Percentiles rank a stretch among this genome's conserved stretches.
Evolutionary conservation across 1,139 yeast genomes (phyloP).

Genomic region (Pichia sp.): DNA sequence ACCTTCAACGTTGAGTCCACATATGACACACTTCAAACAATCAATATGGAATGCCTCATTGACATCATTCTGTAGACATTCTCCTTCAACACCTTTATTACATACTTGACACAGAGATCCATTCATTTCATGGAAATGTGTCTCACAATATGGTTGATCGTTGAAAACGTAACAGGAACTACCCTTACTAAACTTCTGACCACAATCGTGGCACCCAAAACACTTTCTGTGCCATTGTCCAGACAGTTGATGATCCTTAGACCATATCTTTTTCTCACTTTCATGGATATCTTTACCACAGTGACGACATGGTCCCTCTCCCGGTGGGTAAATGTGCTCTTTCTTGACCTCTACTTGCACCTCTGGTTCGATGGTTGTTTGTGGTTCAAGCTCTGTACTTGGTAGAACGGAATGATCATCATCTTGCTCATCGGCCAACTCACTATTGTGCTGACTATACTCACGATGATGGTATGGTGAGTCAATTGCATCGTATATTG

Average conservation of each 20-base stretch:
- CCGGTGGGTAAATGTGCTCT: constrained; percentile 39
- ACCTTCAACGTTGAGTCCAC: constrained; percentile 38
- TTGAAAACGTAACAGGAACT: constrained; percentile 72
- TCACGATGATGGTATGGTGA: too few species aligned
- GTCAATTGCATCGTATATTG: not conserved
- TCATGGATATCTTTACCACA: constrained; percentile 42
- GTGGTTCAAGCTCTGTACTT: too few species aligned
- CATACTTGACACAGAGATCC: constrained; percentile 71
- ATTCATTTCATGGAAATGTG: constrained; percentile 74
- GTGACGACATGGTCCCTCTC: constrained; percentile 66
- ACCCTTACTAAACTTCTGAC: constrained; percentile 45
- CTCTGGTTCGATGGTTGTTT: too few species aligned
- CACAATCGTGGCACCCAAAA: constrained; percentile 67
- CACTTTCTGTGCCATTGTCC: constrained; percentile 96
- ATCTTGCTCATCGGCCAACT: too few species aligned
- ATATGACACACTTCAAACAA: constrained; percentile 54
- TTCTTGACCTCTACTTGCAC: not conserved
- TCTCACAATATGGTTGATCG: constrained; percentile 75
- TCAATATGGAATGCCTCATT: constrained; percentile 58
- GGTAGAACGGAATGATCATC: too few species aligned
- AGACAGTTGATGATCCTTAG: constrained; percentile 71
- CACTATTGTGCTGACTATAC: too few species aligned
- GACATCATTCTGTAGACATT: constrained; percentile 73
- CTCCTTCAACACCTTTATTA: constrained; percentile 77
- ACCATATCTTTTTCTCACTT: constrained; percentile 55